Base-by-base conservation (phyloP, 2,329 filamentous ascomycete genomes). In the Fusarium lateritium region DNA sequence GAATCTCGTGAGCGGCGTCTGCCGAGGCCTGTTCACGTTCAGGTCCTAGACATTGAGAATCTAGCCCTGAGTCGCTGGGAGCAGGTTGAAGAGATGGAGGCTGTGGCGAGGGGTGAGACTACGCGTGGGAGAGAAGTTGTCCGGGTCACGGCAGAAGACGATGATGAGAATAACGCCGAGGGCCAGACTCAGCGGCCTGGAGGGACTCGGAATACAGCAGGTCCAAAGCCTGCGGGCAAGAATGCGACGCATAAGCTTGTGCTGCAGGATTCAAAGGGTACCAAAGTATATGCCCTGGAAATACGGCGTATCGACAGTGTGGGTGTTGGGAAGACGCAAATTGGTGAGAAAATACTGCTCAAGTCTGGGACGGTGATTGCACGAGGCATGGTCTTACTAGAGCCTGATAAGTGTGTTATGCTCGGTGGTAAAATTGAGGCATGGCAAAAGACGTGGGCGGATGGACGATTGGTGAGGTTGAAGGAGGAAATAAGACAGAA, bases 341-440 rank as follows among this genome's bases (percentile, higher is more conserved):
- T 98, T 64, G 96, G 96, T 3, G 86, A 90, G 71, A 99, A 99
- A 81, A 75, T 98, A 24, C 73, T 97, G 40, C 79, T 99, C 49
- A 89, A 84, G 69, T 84, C 89, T 67, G 85, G 88, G 7, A 84
- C 85, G 5, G 83, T 89, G 7, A 88, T 97, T 4, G 88, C 92
- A 7, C 85, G 95, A 57, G 96, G 94, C 1, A 86, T 92, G 50
- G 75, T 97, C n/a, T 81, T 98, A 79, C 82, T 99, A 21, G 91
- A 94, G 66, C 90, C 93, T 2, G 82, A 81, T 3, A 89, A 79
- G 58, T 90, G 89, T 55, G 85, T 87, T n/a, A 76, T 97, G 3
- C 79, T 98, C n/a, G 96, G 96, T 3, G 96, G 96, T 0, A 97
- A 93, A 81, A 86, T 98, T 44, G 94, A 98, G 56, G 83, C 83